A percentile compares a stretch with the other conserved stretches of the same genome.
phyloP scores from a whole-genome alignment of 1,284 basidiomycete genomes.

The Phlebopus sp. region DNA sequence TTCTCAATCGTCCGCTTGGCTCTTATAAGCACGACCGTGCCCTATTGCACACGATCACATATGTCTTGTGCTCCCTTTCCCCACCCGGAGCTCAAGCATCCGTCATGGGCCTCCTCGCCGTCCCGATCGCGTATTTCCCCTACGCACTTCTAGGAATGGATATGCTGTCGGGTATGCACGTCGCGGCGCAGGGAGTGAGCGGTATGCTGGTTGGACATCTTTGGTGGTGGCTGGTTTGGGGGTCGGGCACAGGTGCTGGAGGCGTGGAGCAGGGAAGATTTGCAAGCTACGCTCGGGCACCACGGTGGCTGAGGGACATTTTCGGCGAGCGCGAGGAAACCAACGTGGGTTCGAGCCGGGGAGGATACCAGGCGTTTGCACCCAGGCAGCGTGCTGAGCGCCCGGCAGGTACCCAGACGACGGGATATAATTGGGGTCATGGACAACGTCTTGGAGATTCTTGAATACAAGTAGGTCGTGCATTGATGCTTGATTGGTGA shows the following conservation, averaged over 20 bases:
- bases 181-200: slow-evolving; percentile 57
- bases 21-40: slow-evolving; percentile 62
- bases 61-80: slow-evolving; percentile 65
- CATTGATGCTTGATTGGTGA: background rate
- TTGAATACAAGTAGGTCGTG: slow-evolving; percentile 8
- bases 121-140: slow-evolving; percentile 74
- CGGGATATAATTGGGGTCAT: slow-evolving; percentile 41
- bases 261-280: slow-evolving; percentile 26
- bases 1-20: slow-evolving; percentile 63
- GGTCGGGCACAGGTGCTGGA: slow-evolving; percentile 31
- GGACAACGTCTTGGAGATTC: slow-evolving; percentile 40
- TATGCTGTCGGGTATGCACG: slow-evolving; percentile 53
- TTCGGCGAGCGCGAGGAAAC: slow-evolving; percentile 32
- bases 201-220: slow-evolving; percentile 75
- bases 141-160: slow-evolving; percentile 75
- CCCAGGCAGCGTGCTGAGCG: slow-evolving; percentile 33
- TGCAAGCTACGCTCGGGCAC: slow-evolving; percentile 33
- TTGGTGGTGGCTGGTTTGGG: slow-evolving; percentile 76
- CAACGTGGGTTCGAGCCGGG: slow-evolving; percentile 14
- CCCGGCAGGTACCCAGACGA: slow-evolving; percentile 18
- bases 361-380: slow-evolving; percentile 24
- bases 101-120: slow-evolving; percentile 68
- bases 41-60: slow-evolving; percentile 66
- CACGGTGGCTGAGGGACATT: slow-evolving; percentile 36
- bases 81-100: slow-evolving; percentile 66